These are phyloP conservation scores for Thelephora terrestris DNA, from an alignment of 1,284 basidiomycete species.

Conservation along the genomic window DNA sequence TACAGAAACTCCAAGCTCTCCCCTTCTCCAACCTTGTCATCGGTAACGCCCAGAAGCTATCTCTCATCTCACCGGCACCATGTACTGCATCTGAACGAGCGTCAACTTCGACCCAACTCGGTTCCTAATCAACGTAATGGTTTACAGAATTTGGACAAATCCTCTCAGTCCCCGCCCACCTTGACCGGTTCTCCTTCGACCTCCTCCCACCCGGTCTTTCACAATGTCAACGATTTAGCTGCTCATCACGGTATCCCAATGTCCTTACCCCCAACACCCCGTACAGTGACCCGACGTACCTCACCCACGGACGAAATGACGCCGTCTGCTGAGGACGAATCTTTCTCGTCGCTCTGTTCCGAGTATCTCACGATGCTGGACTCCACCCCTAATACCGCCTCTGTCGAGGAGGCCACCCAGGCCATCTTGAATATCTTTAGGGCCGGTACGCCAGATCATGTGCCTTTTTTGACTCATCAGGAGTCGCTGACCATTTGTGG, in stretches of 20 bases:
- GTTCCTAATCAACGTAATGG: not conserved
- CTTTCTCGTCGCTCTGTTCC: conserved; percentile 30
- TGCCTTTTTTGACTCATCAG: conserved; percentile 3
- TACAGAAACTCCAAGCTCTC: not conserved
- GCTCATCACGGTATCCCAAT: conserved; percentile 68
- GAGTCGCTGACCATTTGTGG: conserved; percentile 3
- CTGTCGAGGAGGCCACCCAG: conserved; percentile 23
- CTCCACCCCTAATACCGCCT: conserved; percentile 23
- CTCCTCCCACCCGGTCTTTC: conserved; percentile 33
- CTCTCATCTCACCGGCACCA: not conserved
- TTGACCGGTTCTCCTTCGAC: conserved; percentile 27
- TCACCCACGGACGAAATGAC: conserved; percentile 22
- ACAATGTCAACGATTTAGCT: conserved; percentile 45
- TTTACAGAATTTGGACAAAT: not conserved
- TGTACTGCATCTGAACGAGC: not conserved
- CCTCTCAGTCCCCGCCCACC: not conserved
- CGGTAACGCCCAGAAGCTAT: not conserved
- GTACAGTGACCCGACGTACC: conserved; percentile 35
- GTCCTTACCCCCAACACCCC: conserved; percentile 53
- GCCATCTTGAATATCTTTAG: conserved; percentile 33
- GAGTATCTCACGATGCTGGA: conserved; percentile 40
- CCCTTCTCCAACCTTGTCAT: not conserved
- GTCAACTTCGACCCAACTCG: not conserved
- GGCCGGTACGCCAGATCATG: conserved; percentile 21
- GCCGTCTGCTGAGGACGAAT: conserved; percentile 17